phyloP scores from a whole-genome alignment of 805 yeast genomes.

The Starmera caribaea region DNA sequence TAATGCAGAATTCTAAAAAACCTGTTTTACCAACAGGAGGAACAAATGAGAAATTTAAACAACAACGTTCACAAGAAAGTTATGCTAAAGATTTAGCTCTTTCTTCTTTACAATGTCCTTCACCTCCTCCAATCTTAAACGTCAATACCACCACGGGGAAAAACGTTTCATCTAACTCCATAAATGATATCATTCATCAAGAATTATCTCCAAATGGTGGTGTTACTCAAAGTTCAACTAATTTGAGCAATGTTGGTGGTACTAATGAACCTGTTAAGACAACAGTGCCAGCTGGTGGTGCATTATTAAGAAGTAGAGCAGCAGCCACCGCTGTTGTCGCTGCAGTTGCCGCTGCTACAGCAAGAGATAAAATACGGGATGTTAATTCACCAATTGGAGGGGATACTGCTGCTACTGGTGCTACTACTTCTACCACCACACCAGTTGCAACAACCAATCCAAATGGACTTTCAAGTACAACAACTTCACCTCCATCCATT shows the following conservation, averaged over 20 bases:
- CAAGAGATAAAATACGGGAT: constrained; percentile 16
- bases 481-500: neutral
- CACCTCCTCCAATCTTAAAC: constrained; percentile 62
- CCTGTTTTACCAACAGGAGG: neutral
- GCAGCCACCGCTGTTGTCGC: constrained; percentile 29
- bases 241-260: neutral
- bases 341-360: constrained; percentile 30
- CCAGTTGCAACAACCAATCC: constrained; percentile 3
- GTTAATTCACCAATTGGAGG: too few species aligned
- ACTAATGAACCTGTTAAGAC: constrained; percentile 5
- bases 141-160: constrained; percentile 17
- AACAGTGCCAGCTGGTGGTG: constrained; percentile 39
- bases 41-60: neutral
- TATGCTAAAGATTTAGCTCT: constrained; percentile 43
- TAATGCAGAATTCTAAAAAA: neutral
- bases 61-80: neutral
- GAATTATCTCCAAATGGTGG: constrained; percentile 5
- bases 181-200: constrained; percentile 13
- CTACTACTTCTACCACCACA: neutral
- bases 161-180: constrained; percentile 15
- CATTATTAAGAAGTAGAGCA: constrained; percentile 27
- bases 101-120: constrained; percentile 53
- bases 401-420: neutral
- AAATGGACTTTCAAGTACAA: constrained; percentile 7
- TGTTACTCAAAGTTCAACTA: neutral